Evolutionary conservation across 2,329 filamentous ascomycete genomes (phyloP), one percentile per base, ranked within the genome.

Genomic region (Hypoxylon sp.): DNA sequence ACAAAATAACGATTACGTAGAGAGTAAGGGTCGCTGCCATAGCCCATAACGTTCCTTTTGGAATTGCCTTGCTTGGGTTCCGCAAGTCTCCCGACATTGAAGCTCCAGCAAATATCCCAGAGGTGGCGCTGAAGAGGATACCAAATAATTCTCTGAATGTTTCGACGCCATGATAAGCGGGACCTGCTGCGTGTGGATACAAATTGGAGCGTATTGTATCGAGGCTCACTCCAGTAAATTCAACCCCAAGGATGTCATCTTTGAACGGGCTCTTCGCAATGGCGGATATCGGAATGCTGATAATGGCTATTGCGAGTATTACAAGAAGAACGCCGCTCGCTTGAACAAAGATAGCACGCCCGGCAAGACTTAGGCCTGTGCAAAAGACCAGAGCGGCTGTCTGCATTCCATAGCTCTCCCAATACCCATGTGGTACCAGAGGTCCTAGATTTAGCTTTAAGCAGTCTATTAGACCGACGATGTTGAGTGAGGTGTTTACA

Each of bases 11-110:
- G 25, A 93, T 73, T 6, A 92, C 82, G 76, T 97, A 97, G 5
- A 91, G 84, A 60, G 91, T 77, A 72, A 97, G 92, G 0, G 93
- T 97, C 23, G 93, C 86, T 10, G 87, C 81, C 77, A 95, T 88
- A 2, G 93, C 93, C 80, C 89, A 92, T 0, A 97, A 80, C 0
- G 93, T 97, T n/a, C 93, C 93, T 68, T 88, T 90, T 0, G 93
- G 93, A 58, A 97, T 97, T 0, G 93, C 88, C 77, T 90, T 93
- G 83, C 92, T 95, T 0, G 93, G 93, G 69, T 93, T 90, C 68
- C 87, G 91, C 53, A 97, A 80, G 76, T 97, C 93, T 17, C 93
- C 93, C 6, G 93, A 97, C 93, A 97, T 97, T 72, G 92, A 95
- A 5, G 93, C 93, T 17, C 94, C 94, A 65, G 89, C 85, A 77